Percentiles rank a stretch among this genome's conserved stretches.
Evolutionary conservation across 164 flowering plant genomes (phyloP).

Genomic region (Warburgia ugandensis): DNA sequence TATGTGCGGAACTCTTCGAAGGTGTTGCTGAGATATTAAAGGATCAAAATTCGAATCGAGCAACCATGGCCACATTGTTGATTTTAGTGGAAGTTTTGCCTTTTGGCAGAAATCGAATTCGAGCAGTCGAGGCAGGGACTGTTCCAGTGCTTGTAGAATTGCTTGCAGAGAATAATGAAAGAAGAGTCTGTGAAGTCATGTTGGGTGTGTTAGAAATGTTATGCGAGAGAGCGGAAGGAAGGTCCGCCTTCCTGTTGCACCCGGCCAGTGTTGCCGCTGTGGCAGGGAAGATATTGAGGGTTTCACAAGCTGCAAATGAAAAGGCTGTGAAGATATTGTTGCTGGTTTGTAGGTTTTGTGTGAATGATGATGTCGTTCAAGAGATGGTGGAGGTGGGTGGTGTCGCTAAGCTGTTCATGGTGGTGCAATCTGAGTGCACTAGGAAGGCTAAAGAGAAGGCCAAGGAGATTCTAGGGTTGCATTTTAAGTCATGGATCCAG

Average conservation of each 20-base stretch:
- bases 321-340: conserved; percentile 50
- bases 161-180: conserved; percentile 39
- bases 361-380: conserved; percentile 26
- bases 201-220: conserved; percentile 39
- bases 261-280: conserved; percentile 61
- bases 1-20: conserved; percentile 31
- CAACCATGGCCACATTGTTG: conserved; percentile 39
- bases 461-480: conserved; percentile 16
- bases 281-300: conserved; percentile 62
- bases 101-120: conserved; percentile 52
- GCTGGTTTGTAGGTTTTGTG: conserved; percentile 39
- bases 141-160: conserved; percentile 42
- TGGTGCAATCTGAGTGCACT: conserved; percentile 19
- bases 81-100: conserved; percentile 32
- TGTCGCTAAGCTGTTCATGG: conserved; percentile 54
- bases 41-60: conserved; percentile 45
- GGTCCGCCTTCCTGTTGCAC: conserved; percentile 53
- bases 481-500: conserved; percentile 17
- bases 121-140: conserved; percentile 56
- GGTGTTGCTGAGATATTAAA: conserved; percentile 34
- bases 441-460: conserved; percentile 21
- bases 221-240: conserved; percentile 67
- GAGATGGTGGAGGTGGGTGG: conserved; percentile 74
- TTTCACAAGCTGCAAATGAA: conserved; percentile 63
- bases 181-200: conserved; percentile 34